Evolutionary conservation across 441 rosid species (phyloP).

Genomic region (Pelargonium australe): DNA sequence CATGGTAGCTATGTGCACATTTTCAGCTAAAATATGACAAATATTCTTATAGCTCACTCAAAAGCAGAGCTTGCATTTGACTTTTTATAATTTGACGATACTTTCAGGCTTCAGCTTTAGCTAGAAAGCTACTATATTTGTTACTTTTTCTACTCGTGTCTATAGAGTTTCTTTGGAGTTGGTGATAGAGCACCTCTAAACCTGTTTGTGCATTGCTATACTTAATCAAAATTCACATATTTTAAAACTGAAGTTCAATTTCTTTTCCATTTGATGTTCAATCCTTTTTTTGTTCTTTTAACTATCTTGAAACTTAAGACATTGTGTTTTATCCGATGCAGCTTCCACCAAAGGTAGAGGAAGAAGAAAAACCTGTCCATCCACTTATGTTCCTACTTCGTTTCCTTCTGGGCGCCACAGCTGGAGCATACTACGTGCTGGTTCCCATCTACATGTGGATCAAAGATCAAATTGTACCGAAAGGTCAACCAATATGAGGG

Average conservation of each 20-base stretch:
- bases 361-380: slow-evolving; percentile 36
- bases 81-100: background rate
- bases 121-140: background rate
- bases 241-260: background rate
- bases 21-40: too few species aligned
- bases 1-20: background rate
- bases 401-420: slow-evolving; percentile 41
- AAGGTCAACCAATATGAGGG: slow-evolving; percentile 40
- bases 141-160: background rate
- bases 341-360: slow-evolving; percentile 58
- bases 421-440: slow-evolving; percentile 45
- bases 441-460: slow-evolving; percentile 63
- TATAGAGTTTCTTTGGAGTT: background rate
- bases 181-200: background rate
- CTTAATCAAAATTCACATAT: background rate
- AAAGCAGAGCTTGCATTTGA: background rate
- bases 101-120: background rate
- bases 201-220: background rate
- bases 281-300: background rate
- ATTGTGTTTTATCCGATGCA: slow-evolving; percentile 17
- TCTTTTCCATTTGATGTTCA: background rate
- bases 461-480: slow-evolving; percentile 48
- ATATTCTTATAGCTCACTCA: too few species aligned
- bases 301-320: slow-evolving; percentile 1
- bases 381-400: slow-evolving; percentile 37